Percentiles rank a stretch among this genome's conserved stretches.
phyloP scores from a whole-genome alignment of 2,329 filamentous ascomycete genomes.

The Magnaporthales sp. region DNA sequence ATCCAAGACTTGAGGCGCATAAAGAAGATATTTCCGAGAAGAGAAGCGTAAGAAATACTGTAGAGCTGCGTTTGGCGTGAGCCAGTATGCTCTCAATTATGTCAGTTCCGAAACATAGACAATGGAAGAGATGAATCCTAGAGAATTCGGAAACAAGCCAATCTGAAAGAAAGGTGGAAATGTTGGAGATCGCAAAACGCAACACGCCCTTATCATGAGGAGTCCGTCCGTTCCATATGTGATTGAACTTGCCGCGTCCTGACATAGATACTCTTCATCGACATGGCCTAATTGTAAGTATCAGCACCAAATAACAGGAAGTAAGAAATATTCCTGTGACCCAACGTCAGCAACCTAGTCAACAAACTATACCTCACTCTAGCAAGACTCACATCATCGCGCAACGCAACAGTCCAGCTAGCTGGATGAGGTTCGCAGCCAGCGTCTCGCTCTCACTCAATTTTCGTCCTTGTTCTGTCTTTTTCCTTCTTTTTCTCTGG shows the following conservation, averaged over 20 bases:
- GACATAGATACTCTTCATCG: background rate
- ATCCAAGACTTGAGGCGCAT: background rate
- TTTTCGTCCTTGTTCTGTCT: background rate
- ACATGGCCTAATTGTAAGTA: background rate
- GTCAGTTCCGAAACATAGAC: background rate
- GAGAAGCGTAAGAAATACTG: background rate
- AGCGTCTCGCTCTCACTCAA: background rate
- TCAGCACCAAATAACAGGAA: background rate
- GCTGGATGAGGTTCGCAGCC: background rate
- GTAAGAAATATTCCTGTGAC: background rate
- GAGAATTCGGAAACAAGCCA: background rate
- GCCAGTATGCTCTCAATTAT: background rate
- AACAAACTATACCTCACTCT: background rate
- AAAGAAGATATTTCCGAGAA: background rate
- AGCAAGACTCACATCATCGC: background rate
- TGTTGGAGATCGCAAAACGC: background rate
- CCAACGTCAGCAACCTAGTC: background rate
- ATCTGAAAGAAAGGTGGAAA: background rate
- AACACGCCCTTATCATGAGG: background rate
- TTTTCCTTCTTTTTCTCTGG: background rate
- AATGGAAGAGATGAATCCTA: background rate
- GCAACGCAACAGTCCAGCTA: background rate
- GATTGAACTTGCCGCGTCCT: background rate
- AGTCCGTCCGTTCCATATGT: background rate
- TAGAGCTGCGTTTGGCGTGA: background rate